Base-by-base conservation (phyloP, 805 yeast species). In the Spathaspora hagerdaliae region DNA sequence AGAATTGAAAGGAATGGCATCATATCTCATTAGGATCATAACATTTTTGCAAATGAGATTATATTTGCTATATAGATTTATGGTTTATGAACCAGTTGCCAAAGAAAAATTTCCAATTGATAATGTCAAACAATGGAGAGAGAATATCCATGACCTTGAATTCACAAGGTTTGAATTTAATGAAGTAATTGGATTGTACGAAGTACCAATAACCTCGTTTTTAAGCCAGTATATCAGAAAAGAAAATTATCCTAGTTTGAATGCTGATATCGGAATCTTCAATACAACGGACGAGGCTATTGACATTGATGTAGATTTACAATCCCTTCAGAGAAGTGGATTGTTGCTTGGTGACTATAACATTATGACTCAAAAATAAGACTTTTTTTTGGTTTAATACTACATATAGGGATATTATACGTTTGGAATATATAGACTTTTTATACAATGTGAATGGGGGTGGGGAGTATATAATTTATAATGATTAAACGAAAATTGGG, bases 11-110 rank as follows among this genome's bases (percentile, higher is more conserved):
- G 14, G 31, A 10, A 44, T 59, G 15, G 42, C 69, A 5, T 54
- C 63, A 14, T 69, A 70, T 47, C 58, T 64, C 29, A 56, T 65
- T 6, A 51, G 75, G 29, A 31, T 63, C n/a, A 48, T 53, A 12
- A 59, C 64, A 6, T 70, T 63, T 45, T 57, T 70, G 37, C 60
- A 56, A 42, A 45, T 46, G 36, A 53, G 75, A 31, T 45, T 65
- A 10, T 47, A 51, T 11, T 47, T 62, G 7, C 54, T 70, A 39
- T 69, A 70, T 51, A 54, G 57, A 42, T 50, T 51, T 10, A 46
- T 64, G 14, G 65, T 69, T 8, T 58, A 58, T 46, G 61, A 59
- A 40, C 47, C 46, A 32, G 46, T 47, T 12, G 56, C 57, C 7
- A 53, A 55, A 31, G 48, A 48, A 26, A 31, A 52, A 7, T 59